Base-by-base conservation (phyloP, 2,329 filamentous ascomycete species). In the Emmonsiellopsis sp. region DNA sequence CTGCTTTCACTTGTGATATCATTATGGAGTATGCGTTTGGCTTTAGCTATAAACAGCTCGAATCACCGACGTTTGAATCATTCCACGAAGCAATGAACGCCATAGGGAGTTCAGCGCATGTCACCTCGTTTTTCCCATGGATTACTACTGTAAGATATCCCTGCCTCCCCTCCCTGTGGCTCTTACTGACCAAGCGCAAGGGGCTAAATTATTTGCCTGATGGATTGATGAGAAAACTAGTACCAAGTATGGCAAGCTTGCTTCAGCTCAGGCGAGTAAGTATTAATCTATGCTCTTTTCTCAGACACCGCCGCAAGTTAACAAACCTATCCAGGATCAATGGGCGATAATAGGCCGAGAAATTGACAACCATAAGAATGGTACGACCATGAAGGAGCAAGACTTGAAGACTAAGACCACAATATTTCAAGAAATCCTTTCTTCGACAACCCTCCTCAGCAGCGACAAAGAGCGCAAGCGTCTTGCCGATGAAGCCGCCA, bases 21-120 rank as follows among this genome's bases (percentile, higher is more conserved):
- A 58, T 65, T 7, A 61, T 61, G 57, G 44, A 65, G 43, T 65
- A 64, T 50, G 57, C 58, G 46, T 63, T 63, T 54, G 56, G 56
- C 5, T 55, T 57, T n/a, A 55, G 37, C 34, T 65, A 64, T 53
- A 58, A 61, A 31, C 61, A 61, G 33, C 53, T 64, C 42, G 55
- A 56, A 11, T 54, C 53, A 7, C 54, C 57, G 13, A 58, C 58
- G n/a, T 60, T 60, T 42, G 53, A 57, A 13, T 62, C 57, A 2
- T 56, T 63, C 36, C 62, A 63, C 46, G 59, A 63, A 17, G 57
- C 62, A 6, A 59, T 62, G 33, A 54, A 59, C 55, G 54, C 61
- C 5, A 55, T 58, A 9, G 60, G 60, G 10, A 53, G 52, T 33
- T 54, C 54, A 39, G 60, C 56, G 9, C 59, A 62, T 37, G 42